Evolutionary conservation across 331 rosid genomes (phyloP), one percentile per base, ranked within the genome.

Genomic region (Malus hybrid): DNA sequence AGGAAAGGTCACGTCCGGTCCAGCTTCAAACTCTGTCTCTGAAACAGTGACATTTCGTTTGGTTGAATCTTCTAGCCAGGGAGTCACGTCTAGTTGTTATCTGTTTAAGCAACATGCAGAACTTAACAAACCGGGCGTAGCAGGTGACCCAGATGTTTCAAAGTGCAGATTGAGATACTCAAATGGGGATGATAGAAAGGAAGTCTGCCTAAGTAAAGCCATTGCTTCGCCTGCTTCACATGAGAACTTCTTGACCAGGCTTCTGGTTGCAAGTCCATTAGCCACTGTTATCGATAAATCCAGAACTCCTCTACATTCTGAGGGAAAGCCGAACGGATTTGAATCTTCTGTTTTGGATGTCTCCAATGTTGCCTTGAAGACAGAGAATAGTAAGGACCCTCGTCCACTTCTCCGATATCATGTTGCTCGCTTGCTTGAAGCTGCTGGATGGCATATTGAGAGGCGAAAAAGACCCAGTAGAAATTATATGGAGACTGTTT

Each of bases 151-250:
- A 50, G 71, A 86, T 84, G 80, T 50, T 86, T 63, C 74, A 65
- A 87, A 82, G 69, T 63, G 83, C 81, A 85, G 76, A 69, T 75
- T 79, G 46, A 59, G 50, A 46, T 16, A 66, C 61, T 85, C 80
- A 61, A 83, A 82, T 71, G 87, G 78, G 77, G 81, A 81, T 78
- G 83, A 79, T 72, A 82, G 82, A 63, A 88, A 86, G 80, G 90
- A 88, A 76, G 77, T 74, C 61, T 64, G 70, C 81, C 65, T 60
- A 69, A 72, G 81, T 71, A 92, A 86, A 85, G 80, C 76, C 61
- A 83, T 81, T 70, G 90, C 93, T 83, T 90, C 99, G 66, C 96
- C 99, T 74, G 91, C 83, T 85, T 90, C 97, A 79, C 96, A 88
- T 82, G 99, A 90, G 85, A 89, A 97, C 82, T 89, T 87, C 72